Evolutionary conservation across 495 filamentous ascomycete genomes (phyloP).

Genomic region (Xylaria acuta): DNA sequence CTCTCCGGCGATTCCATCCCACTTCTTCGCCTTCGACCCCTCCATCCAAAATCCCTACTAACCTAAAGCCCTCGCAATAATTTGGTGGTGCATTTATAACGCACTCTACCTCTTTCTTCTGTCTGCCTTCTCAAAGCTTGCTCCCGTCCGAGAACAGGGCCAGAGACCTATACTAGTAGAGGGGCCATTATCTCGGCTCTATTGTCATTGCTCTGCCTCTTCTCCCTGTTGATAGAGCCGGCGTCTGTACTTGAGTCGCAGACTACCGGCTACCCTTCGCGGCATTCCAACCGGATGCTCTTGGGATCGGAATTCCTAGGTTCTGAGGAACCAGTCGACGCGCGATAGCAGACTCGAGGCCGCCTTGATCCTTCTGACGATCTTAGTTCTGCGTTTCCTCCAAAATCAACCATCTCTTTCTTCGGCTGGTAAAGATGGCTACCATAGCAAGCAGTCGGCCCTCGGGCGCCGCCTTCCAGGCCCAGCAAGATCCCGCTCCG

Average conservation of each 20-base stretch:
- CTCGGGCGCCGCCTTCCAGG: slow-evolving; percentile 38
- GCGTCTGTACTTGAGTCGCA: neutral
- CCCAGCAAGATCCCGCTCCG: slow-evolving; percentile 46
- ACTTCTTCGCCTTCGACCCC: slow-evolving; percentile 25
- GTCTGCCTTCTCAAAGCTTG: neutral
- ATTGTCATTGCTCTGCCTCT: neutral
- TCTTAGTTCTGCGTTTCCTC: neutral
- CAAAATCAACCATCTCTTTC: neutral
- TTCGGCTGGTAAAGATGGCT: slow-evolving; percentile 52
- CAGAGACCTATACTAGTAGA: neutral
- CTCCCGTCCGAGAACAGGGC: neutral
- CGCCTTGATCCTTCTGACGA: neutral
- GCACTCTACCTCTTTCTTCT: neutral
- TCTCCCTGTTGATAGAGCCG: neutral
- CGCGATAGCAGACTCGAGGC: neutral
- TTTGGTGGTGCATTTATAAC: slow-evolving; percentile 4
- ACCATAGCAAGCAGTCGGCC: slow-evolving; percentile 55
- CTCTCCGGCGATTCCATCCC: slow-evolving; percentile 18
- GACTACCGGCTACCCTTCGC: neutral
- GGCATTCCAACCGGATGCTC: neutral
- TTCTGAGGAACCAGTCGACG: neutral
- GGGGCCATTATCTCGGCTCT: neutral
- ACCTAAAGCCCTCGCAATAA: slow-evolving; percentile 17
- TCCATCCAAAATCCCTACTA: slow-evolving; percentile 30
- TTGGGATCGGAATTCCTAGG: neutral